Base-by-base conservation (phyloP, 768 basidiomycete species). In the Rhizopogon roseolus region DNA sequence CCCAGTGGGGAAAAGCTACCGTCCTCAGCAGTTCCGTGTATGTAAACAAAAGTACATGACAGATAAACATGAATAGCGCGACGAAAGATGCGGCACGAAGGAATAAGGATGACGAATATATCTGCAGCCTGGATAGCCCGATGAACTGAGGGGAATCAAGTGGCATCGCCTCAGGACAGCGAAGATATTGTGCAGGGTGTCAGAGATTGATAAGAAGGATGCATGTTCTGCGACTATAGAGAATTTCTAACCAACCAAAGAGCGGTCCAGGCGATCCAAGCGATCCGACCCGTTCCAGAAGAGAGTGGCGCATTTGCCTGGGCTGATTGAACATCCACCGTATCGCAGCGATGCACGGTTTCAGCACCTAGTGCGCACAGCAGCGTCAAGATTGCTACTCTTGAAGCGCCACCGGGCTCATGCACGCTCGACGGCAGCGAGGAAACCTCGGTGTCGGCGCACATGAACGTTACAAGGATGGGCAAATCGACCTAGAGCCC, bases 1-100 rank as follows among this genome's bases (percentile, higher is more conserved):
- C 55, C 55, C 55, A 22, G 43, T 40, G 51, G 55, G 55, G 55
- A 56, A 56, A 56, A 56, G 55, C 55, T 56, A 56, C 55, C 55
- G 46, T 52, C 55, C 55, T 56, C 55, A 48, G 44, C 52, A 56
- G 8, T 56, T 38, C 29, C 4, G 44, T 36, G 55, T 17, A 22
- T 25, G 9, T 32, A 46, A 17, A 43, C 41, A 14, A 19, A 4
- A 44, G 7, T 44, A 52, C 43, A 53, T 34, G 17, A 9, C 34
- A 42, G 2, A 46, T 10, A 41, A 11, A 46, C 9, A 45, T 19
- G 17, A 29, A 51, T 16, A 32, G 22, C 7, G 37, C 38, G 19
- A 19, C 39, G 32, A 11, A 6, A 39, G 25, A 27, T 6, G 19
- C 4, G 13, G 17, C 34, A 36, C 10, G 13, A 52, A 34, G 37